Evolutionary conservation across 2,329 filamentous ascomycete genomes (phyloP).

Genomic region (Scopulariopsis brevicaulis): DNA sequence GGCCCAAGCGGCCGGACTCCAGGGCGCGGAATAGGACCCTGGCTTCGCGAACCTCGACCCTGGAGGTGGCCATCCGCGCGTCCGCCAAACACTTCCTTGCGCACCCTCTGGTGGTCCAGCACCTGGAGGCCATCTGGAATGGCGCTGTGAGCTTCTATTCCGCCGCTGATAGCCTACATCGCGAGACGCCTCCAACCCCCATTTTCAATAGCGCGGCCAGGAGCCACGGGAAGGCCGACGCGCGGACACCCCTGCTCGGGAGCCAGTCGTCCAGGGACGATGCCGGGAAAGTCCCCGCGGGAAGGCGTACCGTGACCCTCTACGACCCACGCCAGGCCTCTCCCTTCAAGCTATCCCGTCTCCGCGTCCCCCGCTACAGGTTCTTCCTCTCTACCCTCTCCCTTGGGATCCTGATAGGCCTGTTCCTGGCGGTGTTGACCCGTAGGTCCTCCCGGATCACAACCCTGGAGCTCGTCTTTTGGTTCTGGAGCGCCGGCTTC

Average conservation of each 20-base stretch:
- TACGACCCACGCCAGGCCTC: conserved; percentile 90
- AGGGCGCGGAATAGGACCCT: conserved; percentile 36
- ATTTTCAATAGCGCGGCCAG: conserved; percentile 6
- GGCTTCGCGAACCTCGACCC: conserved; percentile 71
- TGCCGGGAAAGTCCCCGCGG: conserved; percentile 12
- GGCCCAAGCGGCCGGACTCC: conserved; percentile 18
- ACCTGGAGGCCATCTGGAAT: conserved; percentile 95
- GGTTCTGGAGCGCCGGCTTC: conserved; percentile 96
- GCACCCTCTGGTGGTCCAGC: conserved; percentile 83
- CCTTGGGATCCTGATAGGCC: conserved; percentile 69
- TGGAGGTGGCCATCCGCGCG: conserved; percentile 86
- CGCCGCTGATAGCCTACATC: conserved; percentile 73
- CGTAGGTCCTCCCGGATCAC: conserved; percentile 73
- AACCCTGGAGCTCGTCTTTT: conserved; percentile 76
- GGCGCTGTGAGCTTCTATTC: conserved; percentile 93
- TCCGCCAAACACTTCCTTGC: conserved; percentile 88
- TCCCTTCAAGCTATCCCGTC: conserved; percentile 78
- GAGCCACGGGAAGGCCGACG: conserved; percentile 23
- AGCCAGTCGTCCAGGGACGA: conserved; percentile 14
- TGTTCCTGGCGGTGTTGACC: conserved; percentile 75
- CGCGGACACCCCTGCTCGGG: conserved; percentile 39
- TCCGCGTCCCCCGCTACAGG: conserved; percentile 84
- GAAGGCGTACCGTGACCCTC: conserved; percentile 65
- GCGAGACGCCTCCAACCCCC: conserved; percentile 18
- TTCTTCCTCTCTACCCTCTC: conserved; percentile 85